These are phyloP conservation scores for Fusarium neocosmosporiellum DNA, from an alignment of 2,329 filamentous ascomycete species.

Conservation along the genomic window DNA sequence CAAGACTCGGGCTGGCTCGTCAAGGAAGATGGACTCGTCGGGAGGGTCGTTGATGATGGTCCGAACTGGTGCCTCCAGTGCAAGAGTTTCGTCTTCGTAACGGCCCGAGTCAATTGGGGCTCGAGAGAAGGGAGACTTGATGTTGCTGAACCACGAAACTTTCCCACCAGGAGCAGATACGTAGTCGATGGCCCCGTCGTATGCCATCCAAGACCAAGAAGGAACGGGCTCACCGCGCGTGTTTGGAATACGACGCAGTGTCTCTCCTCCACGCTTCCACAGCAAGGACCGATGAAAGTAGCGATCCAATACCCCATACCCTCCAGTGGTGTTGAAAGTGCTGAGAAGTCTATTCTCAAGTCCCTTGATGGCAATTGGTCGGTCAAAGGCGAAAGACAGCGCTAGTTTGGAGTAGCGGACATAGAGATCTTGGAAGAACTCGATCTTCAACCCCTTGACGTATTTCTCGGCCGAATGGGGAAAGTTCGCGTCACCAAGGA, in stretches of 20 bases:
- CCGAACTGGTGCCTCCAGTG: background rate
- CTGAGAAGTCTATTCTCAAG: background rate
- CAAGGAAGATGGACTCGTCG: background rate
- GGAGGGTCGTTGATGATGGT: background rate
- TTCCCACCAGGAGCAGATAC: background rate
- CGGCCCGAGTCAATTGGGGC: background rate
- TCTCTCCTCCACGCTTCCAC: background rate
- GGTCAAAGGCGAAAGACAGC: background rate
- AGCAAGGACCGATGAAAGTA: background rate
- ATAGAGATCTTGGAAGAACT: background rate
- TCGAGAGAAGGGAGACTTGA: background rate
- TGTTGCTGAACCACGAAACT: background rate
- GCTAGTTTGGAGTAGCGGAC: background rate
- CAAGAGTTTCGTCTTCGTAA: too few species aligned
- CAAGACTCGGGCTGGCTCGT: background rate
- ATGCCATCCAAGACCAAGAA: background rate
- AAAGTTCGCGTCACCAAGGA: background rate
- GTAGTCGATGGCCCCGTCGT: background rate
- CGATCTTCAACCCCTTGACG: background rate
- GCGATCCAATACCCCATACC: background rate
- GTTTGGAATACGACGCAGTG: background rate
- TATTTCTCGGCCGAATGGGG: background rate
- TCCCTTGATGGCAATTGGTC: background rate
- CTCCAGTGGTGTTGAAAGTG: background rate
- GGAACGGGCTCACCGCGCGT: background rate